phyloP scores from a whole-genome alignment of 805 yeast genomes.

The Kazachstania viticola region DNA sequence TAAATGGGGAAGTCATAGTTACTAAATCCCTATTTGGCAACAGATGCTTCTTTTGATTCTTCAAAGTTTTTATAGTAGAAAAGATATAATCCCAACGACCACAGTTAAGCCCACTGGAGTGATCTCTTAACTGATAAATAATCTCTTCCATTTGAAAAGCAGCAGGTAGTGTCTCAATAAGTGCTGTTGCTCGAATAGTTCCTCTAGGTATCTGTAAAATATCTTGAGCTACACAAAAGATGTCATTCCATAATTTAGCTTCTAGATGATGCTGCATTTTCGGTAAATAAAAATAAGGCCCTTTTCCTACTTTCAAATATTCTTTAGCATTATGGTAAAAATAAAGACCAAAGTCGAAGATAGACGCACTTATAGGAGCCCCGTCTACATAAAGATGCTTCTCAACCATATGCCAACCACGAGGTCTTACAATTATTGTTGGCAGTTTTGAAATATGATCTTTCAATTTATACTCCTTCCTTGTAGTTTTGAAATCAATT shows the following conservation, averaged over 20 bases:
- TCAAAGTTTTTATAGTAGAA: constrained; percentile 63
- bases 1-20: constrained; percentile 75
- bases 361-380: constrained; percentile 66
- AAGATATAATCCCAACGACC: constrained; percentile 88
- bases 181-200: constrained; percentile 67
- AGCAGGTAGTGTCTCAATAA: constrained; percentile 76
- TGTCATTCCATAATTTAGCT: constrained; percentile 74
- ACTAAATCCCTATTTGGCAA: constrained; percentile 71
- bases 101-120: constrained; percentile 72
- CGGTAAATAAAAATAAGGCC: constrained; percentile 75
- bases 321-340: constrained; percentile 65
- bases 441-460: constrained; percentile 39
- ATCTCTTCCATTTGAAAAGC: constrained; percentile 83
- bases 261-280: constrained; percentile 81
- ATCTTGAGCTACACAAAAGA: constrained; percentile 68
- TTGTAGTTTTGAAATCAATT: constrained; percentile 37
- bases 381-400: constrained; percentile 60
- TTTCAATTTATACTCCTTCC: constrained; percentile 31
- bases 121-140: constrained; percentile 63
- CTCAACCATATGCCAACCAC: constrained; percentile 82
- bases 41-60: constrained; percentile 54
- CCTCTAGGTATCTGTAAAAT: constrained; percentile 58
- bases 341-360: constrained; percentile 68
- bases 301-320: constrained; percentile 51
- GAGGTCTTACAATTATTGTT: constrained; percentile 72